Percentiles rank a stretch among this genome's conserved stretches.
phyloP scores from a whole-genome alignment of 306 rosid species.

The Quercus alba region DNA sequence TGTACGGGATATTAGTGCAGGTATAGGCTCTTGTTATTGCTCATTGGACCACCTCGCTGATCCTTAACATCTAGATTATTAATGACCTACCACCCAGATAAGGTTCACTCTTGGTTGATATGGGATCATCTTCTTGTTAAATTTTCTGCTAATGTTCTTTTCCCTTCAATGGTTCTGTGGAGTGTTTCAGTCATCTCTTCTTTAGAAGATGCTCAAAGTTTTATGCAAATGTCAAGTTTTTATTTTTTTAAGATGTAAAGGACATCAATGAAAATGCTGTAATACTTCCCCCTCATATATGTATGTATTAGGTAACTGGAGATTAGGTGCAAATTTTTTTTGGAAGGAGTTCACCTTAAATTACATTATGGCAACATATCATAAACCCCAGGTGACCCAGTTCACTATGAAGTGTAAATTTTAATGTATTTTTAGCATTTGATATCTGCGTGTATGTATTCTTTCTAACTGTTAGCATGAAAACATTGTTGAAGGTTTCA shows the following conservation, averaged over 20 bases:
- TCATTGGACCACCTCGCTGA: slow-evolving; percentile 1
- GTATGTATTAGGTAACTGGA: slow-evolving; percentile 66
- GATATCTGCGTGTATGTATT: not conserved
- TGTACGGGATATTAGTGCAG: slow-evolving; percentile 40
- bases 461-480: slow-evolving; percentile 17
- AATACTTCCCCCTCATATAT: slow-evolving; percentile 1
- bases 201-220: not conserved
- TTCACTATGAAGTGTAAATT: not conserved
- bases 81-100: not conserved
- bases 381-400: slow-evolving; percentile 80
- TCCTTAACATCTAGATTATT: not conserved
- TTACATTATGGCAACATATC: slow-evolving; percentile 83
- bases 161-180: not conserved
- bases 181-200: not conserved
- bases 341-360: slow-evolving; percentile 56
- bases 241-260: slow-evolving; percentile 1
- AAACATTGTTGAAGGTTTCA: slow-evolving; percentile 66
- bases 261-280: not conserved
- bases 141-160: not conserved
- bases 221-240: not conserved
- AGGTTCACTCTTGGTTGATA: not conserved
- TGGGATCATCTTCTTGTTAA: slow-evolving; percentile 5
- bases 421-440: slow-evolving; percentile 1
- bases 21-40: slow-evolving; percentile 33
- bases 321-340: slow-evolving; percentile 56